Base-by-base conservation (phyloP, 176 grass and related monocot genomes). In the Thinopyrum elongatum region DNA sequence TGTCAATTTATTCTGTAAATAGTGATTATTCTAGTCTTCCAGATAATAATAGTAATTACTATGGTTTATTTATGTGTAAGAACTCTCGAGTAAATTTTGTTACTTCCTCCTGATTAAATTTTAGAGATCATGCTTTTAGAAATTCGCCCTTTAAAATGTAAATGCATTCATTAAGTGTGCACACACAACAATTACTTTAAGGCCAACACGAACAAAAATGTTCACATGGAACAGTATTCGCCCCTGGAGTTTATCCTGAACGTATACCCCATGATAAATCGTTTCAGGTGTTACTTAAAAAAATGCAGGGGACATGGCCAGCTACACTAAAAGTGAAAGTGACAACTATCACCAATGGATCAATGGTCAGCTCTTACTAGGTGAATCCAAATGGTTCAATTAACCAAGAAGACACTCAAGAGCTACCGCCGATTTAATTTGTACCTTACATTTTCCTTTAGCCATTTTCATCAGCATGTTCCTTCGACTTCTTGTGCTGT, bases 391-490 rank as follows among this genome's bases (percentile, higher is more conserved):
- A 83, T 15, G n/a, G 46, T 74, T 69, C 36, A 68, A 81, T 72
- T 27, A 80, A 33, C 34, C 34, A 60, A 83, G 80, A 89, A 49
- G 10, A 69, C 22, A 68, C 6, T 46, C 46, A 87, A 84, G 58
- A 75, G 65, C 34, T 49, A 28, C 17, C 5, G 17, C 25, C 26
- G 28, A 58, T 72, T 66, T 30, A 63, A 91, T 10, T 10, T 51
- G 70, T 91, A 95, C 93, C 97, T 98, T 95, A 86, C 97, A 98
- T 91, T 94, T 94, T 83, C 97, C 93, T 95, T 92, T 90, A 51
- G 97, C 93, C 92, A 98, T 94, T 92, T 92, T 95, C 86, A 98
- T 98, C 49, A 98, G 84, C 92, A 98, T 95, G 82, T 94, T 98
- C 88, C 97, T 95, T 81, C 93, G 90, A 57, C 26, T 84, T 90